These are phyloP conservation scores for Logfia minima DNA, from an alignment of 129 eudicot species.

Conservation along the genomic window DNA sequence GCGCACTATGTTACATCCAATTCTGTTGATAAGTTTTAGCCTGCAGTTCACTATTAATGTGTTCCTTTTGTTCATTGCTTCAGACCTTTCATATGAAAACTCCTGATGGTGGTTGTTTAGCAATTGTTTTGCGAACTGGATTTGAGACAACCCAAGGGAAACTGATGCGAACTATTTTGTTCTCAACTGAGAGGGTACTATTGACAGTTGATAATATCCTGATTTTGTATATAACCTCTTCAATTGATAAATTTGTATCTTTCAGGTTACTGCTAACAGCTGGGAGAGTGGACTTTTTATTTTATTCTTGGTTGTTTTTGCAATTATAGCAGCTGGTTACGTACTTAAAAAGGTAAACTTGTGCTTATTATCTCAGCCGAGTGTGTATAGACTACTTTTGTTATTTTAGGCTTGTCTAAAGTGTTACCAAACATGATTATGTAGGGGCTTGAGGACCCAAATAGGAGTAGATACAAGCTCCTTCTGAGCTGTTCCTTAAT, in stretches of 20 bases:
- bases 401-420: constrained; percentile 2
- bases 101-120: constrained; percentile 96
- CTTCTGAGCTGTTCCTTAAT: constrained; percentile 89
- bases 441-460: constrained; percentile 98
- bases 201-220: constrained; percentile 5
- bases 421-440: constrained; percentile 5
- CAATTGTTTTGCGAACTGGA: constrained; percentile 90
- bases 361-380: constrained; percentile 9
- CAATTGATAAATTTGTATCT: constrained; percentile 8
- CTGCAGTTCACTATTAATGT: constrained; percentile 2
- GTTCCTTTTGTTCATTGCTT: constrained; percentile 19
- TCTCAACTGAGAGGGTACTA: constrained; percentile 94
- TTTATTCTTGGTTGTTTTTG: constrained; percentile 84
- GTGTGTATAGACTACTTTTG: not conserved
- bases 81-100: constrained; percentile 81
- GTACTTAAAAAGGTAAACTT: constrained; percentile 78
- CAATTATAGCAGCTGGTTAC: constrained; percentile 92
- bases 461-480: constrained; percentile 95
- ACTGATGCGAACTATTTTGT: constrained; percentile 89
- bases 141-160: constrained; percentile 98
- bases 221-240: not conserved
- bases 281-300: constrained; percentile 97
- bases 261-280: constrained; percentile 94
- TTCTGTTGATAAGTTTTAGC: not conserved
- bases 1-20: not conserved